A percentile compares a stretch with the other conserved stretches of the same genome.
Conservation (phyloP, 1,139 yeast genomes). For the Kluyveromyces sp. region DNA sequence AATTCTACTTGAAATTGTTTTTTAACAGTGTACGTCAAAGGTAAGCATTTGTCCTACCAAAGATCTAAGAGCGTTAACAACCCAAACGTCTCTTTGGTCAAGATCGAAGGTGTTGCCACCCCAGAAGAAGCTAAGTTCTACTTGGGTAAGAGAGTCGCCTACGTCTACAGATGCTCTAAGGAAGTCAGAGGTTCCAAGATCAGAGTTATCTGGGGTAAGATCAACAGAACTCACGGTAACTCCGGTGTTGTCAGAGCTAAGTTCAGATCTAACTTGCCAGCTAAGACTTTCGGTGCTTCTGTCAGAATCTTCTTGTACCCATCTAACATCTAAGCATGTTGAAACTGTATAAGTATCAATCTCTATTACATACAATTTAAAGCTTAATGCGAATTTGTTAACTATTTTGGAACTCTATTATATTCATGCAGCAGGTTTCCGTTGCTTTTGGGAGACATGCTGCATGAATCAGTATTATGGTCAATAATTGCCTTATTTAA, state of each 20-base stretch:
- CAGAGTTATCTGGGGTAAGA: constrained; percentile 99
- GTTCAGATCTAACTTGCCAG: constrained; percentile 98
- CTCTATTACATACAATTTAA: constrained; percentile 11
- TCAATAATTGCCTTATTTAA: no score
- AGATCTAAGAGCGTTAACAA: constrained; percentile 97
- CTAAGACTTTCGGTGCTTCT: constrained; percentile 99
- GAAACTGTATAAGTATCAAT: constrained; percentile 16
- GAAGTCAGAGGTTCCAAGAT: constrained; percentile 98
- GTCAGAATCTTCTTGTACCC: constrained; percentile 99
- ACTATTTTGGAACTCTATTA: constrained; percentile 1
- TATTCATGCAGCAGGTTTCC: not conserved
- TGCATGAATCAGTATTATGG: no score
- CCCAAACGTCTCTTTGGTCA: constrained; percentile 95
- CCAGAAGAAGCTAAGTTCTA: constrained; percentile 96
- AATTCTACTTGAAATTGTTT: not conserved
- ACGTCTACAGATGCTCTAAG: constrained; percentile 98
- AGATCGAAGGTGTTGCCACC: constrained; percentile 90
- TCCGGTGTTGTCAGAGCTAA: constrained; percentile 97
- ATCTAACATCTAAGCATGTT: constrained; percentile 80
- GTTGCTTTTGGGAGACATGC: not conserved
- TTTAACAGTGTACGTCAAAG: constrained; percentile 92
- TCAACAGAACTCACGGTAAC: constrained; percentile 98
- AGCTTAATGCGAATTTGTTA: constrained; percentile 12
- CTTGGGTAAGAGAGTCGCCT: constrained; percentile 99
- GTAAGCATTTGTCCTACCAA: constrained; percentile 99